Base-by-base conservation (phyloP, 2,329 filamentous ascomycete genomes). In the Colletotrichum sp. region DNA sequence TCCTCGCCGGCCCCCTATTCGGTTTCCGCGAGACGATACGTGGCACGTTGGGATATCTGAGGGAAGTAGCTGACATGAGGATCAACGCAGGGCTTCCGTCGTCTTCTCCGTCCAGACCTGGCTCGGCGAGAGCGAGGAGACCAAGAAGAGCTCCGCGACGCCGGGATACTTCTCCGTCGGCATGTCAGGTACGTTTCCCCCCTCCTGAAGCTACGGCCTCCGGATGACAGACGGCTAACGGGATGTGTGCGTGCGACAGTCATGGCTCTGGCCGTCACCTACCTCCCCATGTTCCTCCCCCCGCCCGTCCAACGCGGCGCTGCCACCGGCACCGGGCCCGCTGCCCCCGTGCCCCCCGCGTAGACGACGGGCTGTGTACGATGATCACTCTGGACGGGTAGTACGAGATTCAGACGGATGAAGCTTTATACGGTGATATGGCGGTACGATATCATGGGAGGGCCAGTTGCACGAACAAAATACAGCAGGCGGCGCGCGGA, bases 61-160 rank as follows among this genome's bases (percentile, higher is more conserved):
- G 34, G 12, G 27, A 47, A 38, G n/a, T 38, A 1, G 13, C 72
- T 76, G 29, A 76, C 47, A 8, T 8, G 36, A 15, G 1, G 6
- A 33, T 29, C 9, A 47, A 47, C n/a, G 43, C 47, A 93, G 92
- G 93, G 91, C 91, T 13, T 90, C 94, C 54, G 91, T 96, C 38
- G 89, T 95, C 74, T 93, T 95, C 82, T 90, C 93, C 77, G 83
- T 95, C 69, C 93, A 96, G 86, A 92, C 87, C 82, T 96, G 93
- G 93, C 89, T 95, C 62, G 92, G 92, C 76, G 93, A 95, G 88
- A 93, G 92, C 79, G 89, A 92, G 78, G 91, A 93, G 73, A 83
- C 90, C 71, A 90, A 87, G 84, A 92, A 91, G 82, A 92, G 85
- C 73, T 85, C 90, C 31, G 85, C 88, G 59, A 96, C 94, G 7